These are phyloP conservation scores for Rhododendron mucronatum DNA, from an alignment of 148 eudicot genomes.

Conservation along the genomic window DNA sequence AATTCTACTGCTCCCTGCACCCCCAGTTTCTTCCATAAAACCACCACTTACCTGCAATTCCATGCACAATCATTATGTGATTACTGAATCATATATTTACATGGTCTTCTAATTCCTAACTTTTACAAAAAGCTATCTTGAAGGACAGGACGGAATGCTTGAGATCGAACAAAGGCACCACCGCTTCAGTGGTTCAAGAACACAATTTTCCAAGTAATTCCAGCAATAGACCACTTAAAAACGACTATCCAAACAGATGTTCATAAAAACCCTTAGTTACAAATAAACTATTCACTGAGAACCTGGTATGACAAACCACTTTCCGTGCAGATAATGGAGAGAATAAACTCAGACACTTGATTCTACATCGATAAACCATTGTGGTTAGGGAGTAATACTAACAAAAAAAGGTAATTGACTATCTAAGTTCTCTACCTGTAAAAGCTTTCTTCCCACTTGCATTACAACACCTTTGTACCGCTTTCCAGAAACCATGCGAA, in stretches of 20 bases:
- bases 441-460: constrained; percentile 46
- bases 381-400: neutral
- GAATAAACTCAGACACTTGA: neutral
- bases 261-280: neutral
- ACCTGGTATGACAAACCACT: neutral
- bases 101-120: neutral
- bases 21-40: constrained; percentile 14
- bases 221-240: neutral
- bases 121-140: neutral
- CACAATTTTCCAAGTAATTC: neutral
- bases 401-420: neutral
- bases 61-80: constrained; percentile 12
- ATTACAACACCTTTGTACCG: constrained; percentile 27
- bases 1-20: constrained; percentile 25
- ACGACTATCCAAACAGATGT: neutral
- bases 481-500: constrained; percentile 13
- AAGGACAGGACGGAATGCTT: neutral
- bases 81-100: neutral
- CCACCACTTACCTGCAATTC: constrained; percentile 32
- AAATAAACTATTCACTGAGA: neutral
- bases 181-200: neutral
- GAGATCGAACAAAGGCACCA: neutral
- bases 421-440: constrained; percentile 36
- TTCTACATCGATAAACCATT: neutral
- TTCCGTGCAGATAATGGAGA: neutral